These are phyloP conservation scores for Camptophora hylomeconis DNA, from an alignment of 2,329 filamentous ascomycete species.

Conservation along the genomic window DNA sequence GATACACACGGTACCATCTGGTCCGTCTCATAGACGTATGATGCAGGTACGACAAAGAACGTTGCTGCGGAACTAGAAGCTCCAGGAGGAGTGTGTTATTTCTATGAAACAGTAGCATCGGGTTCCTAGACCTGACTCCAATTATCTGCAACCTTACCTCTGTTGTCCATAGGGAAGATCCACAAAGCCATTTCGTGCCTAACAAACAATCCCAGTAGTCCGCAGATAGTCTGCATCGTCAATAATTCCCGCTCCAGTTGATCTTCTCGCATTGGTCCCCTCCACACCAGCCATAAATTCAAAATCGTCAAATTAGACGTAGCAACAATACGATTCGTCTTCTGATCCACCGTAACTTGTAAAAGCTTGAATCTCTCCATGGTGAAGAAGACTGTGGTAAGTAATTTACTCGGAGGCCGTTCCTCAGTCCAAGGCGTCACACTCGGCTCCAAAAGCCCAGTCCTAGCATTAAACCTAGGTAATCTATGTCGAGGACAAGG, in stretches of 20 bases:
- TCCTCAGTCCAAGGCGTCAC: slow-evolving; percentile 58
- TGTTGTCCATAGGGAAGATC: slow-evolving; percentile 83
- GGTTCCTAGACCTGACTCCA: slow-evolving; percentile 6
- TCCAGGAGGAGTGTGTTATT: too few relatives aligned
- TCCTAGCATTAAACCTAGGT: slow-evolving; percentile 73
- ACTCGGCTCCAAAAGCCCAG: slow-evolving; percentile 75
- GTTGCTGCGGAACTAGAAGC: too few relatives aligned
- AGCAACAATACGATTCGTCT: slow-evolving; percentile 47
- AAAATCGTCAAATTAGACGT: slow-evolving; percentile 85
- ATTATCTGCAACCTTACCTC: slow-evolving; percentile 15
- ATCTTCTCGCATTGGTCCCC: slow-evolving; percentile 82
- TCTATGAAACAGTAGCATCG: too few relatives aligned
- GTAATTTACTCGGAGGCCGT: slow-evolving; percentile 52
- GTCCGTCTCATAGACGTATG: too few relatives aligned
- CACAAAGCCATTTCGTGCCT: slow-evolving; percentile 75
- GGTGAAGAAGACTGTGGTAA: slow-evolving; percentile 53
- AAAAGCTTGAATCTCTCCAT: slow-evolving; percentile 58
- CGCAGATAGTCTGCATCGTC: slow-evolving; percentile 60
- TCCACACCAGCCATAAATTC: slow-evolving; percentile 93
- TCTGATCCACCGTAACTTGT: slow-evolving; percentile 51
- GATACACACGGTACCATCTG: slow-evolving; percentile 9
- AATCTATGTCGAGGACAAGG: slow-evolving; percentile 88
- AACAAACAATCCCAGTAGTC: slow-evolving; percentile 71
- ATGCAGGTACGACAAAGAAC: too few relatives aligned
- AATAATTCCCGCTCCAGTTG: slow-evolving; percentile 67